These are phyloP conservation scores for Uronychia setigera DNA, from an alignment of 73 alveolate genomes.

Conservation along the genomic window DNA sequence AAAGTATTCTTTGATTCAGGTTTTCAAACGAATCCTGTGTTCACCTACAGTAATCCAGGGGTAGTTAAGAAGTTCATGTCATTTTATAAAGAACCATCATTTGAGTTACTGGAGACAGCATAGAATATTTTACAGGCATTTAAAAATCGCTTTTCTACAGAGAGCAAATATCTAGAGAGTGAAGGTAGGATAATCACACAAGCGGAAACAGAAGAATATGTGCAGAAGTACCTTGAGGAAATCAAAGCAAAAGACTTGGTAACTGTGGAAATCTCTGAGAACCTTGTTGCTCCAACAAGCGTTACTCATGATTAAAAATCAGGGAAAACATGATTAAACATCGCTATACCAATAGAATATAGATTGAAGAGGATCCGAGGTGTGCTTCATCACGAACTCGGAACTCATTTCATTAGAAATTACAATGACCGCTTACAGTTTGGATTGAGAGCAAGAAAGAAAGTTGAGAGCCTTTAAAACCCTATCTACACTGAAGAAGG, in stretches of 20 bases:
- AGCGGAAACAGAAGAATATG: slow-evolving; percentile 65
- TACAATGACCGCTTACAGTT: slow-evolving; percentile 70
- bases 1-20: slow-evolving; percentile 69
- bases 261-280: background rate
- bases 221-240: slow-evolving; percentile 65
- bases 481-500: slow-evolving; percentile 85
- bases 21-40: slow-evolving; percentile 70
- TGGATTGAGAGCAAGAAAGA: slow-evolving; percentile 77
- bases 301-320: background rate
- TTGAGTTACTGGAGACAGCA: slow-evolving; percentile 64
- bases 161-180: slow-evolving; percentile 54
- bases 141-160: slow-evolving; percentile 62
- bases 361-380: slow-evolving; percentile 76
- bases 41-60: slow-evolving; percentile 58
- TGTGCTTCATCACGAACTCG: slow-evolving; percentile 85
- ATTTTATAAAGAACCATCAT: slow-evolving; percentile 30
- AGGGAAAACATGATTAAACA: slow-evolving; percentile 54
- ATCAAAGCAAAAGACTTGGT: slow-evolving; percentile 11
- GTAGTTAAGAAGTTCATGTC: slow-evolving; percentile 27
- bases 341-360: slow-evolving; percentile 78
- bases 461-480: slow-evolving; percentile 64
- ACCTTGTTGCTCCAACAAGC: slow-evolving; percentile 2
- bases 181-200: slow-evolving; percentile 78
- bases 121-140: slow-evolving; percentile 67
- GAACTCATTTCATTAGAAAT: slow-evolving; percentile 83